Conservation (phyloP, 441 rosid genomes). For the Monsonia emarginata region DNA sequence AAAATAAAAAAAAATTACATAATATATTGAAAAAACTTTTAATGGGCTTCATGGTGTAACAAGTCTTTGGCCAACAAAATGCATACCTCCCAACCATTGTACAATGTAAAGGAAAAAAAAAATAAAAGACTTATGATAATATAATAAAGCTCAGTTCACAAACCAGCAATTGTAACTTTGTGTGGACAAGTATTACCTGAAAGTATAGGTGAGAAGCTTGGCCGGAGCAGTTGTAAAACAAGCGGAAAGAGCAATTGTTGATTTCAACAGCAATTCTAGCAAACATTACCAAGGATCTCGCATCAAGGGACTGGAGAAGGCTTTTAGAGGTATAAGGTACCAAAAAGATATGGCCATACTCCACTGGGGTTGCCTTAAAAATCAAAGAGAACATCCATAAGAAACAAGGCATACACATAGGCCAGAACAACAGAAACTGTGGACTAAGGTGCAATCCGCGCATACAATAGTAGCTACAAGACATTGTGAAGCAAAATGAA, state of each 20-base stretch:
- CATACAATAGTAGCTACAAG: neutral
- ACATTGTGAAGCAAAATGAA: conserved; percentile 7
- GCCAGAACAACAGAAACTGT: neutral
- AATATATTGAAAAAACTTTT: neutral
- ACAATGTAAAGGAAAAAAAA: neutral
- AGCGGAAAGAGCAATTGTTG: conserved; percentile 23
- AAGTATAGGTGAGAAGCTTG: conserved; percentile 21
- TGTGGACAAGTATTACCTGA: conserved; percentile 23
- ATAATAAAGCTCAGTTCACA: neutral
- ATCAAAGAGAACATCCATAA: conserved; percentile 12
- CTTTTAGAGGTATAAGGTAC: conserved; percentile 25
- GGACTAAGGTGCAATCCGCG: conserved; percentile 2
- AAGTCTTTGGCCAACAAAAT: conserved; percentile 4
- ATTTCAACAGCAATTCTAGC: conserved; percentile 30
- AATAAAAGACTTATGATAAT: neutral
- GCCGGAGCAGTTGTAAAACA: conserved; percentile 27
- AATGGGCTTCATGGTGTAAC: neutral
- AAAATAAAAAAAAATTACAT: neutral
- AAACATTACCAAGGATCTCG: conserved; percentile 23
- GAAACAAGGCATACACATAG: conserved; percentile 5
- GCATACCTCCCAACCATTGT: neutral
- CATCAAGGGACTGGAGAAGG: conserved; percentile 19
- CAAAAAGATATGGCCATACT: conserved; percentile 36
- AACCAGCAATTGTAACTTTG: neutral
- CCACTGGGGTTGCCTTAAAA: conserved; percentile 30